Percentiles rank a stretch among this genome's conserved stretches.
phyloP scores from a whole-genome alignment of 176 grass and related monocot genomes.

The Ensete ventricosum region DNA sequence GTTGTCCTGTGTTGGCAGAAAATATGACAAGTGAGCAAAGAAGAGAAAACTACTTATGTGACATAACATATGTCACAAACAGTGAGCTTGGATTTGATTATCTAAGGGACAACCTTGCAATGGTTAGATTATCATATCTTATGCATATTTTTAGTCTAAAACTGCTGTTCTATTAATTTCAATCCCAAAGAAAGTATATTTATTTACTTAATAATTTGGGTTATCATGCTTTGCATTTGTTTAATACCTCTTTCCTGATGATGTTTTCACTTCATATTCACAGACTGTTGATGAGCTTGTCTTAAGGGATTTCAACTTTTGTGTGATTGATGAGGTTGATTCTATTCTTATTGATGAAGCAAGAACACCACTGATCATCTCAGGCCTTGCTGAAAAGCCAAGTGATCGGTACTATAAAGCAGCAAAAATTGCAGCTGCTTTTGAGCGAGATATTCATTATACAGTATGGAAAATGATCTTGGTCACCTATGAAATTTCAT shows the following conservation, averaged over 20 bases:
- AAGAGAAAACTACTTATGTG: constrained; percentile 88
- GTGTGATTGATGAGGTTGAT: constrained; percentile 99
- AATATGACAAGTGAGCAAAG: constrained; percentile 98
- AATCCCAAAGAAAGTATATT: neutral
- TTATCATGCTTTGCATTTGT: neutral
- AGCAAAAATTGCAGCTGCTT: constrained; percentile 91
- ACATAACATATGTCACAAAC: constrained; percentile 99
- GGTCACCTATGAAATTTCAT: neutral
- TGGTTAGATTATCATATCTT: constrained; percentile 39
- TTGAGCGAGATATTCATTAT: constrained; percentile 92
- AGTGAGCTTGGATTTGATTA: constrained; percentile 99
- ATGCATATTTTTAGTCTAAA: constrained; percentile 9
- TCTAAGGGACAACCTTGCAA: constrained; percentile 95
- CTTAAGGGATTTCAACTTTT: constrained; percentile 93
- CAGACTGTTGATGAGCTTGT: constrained; percentile 97
- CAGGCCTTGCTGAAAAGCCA: constrained; percentile 83
- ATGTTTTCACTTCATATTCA: constrained; percentile 23
- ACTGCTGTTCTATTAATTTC: neutral
- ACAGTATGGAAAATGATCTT: constrained; percentile 41
- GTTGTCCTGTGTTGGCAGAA: constrained; percentile 52
- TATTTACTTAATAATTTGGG: neutral
- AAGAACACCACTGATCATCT: constrained; percentile 96
- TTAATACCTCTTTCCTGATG: neutral
- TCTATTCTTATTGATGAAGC: constrained; percentile 99
- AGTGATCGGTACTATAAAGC: constrained; percentile 90